phyloP scores from a whole-genome alignment of 495 filamentous ascomycete species.

The Podospora australis region DNA sequence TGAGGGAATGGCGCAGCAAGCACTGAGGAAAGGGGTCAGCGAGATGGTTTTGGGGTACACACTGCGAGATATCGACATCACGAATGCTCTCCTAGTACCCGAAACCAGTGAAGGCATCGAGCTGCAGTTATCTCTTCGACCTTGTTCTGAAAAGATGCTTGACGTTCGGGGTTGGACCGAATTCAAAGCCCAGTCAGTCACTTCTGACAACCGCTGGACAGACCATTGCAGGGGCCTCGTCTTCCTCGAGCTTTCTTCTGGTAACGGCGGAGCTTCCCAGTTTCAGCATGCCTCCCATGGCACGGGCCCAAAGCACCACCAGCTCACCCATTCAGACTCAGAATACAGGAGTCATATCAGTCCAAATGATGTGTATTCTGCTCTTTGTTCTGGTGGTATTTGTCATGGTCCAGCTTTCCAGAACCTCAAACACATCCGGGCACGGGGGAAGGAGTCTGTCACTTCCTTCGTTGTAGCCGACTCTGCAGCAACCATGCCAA shows the following conservation, averaged over 20 bases:
- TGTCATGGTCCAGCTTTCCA: constrained; percentile 33
- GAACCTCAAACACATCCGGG: constrained; percentile 25
- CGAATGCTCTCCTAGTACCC: constrained; percentile 35
- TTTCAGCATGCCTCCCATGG: neutral
- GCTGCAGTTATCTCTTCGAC: constrained; percentile 34
- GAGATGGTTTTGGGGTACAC: constrained; percentile 19
- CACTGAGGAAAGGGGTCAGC: neutral
- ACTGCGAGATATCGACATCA: constrained; percentile 37
- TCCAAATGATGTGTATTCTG: constrained; percentile 23
- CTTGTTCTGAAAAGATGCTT: constrained; percentile 32
- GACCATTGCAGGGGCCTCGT: constrained; percentile 30
- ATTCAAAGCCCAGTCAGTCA: constrained; percentile 38
- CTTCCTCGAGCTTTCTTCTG: constrained; percentile 14
- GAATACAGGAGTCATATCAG: constrained; percentile 18
- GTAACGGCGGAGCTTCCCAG: neutral
- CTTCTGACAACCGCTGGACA: constrained; percentile 34
- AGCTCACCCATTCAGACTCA: constrained; percentile 7
- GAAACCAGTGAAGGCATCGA: constrained; percentile 34
- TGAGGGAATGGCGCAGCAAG: constrained; percentile 32
- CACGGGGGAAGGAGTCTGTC: constrained; percentile 18
- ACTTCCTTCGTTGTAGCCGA: constrained; percentile 32
- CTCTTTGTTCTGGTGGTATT: constrained; percentile 25
- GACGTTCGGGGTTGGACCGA: constrained; percentile 32
- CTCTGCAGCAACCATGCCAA: constrained; percentile 35
- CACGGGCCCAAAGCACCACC: constrained; percentile 1